These are phyloP conservation scores for Phyllostachys edulis DNA, from an alignment of 176 grass and related monocot species.

Conservation along the genomic window DNA sequence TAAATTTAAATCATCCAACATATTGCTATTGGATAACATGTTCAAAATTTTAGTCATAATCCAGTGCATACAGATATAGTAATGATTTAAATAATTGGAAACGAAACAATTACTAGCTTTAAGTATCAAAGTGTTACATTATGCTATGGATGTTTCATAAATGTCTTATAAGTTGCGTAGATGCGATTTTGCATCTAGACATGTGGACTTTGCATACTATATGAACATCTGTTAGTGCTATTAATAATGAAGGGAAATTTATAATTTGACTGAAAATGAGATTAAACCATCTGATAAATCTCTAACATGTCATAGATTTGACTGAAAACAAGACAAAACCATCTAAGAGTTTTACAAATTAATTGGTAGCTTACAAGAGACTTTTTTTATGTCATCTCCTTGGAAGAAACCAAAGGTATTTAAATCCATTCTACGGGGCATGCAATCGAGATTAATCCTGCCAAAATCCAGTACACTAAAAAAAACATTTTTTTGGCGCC, in stretches of 20 bases:
- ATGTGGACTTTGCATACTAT: background rate
- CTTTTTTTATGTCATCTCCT: background rate
- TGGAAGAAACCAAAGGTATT: background rate
- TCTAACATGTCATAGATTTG: background rate
- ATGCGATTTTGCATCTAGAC: background rate
- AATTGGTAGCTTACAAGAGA: background rate
- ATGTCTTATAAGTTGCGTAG: background rate
- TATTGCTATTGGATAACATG: background rate
- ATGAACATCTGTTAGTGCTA: background rate
- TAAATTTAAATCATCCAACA: conserved; percentile 11
- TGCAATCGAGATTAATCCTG: background rate
- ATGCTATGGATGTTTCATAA: background rate
- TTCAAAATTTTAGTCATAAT: background rate
- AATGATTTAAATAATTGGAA: background rate
- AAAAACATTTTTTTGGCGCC: background rate
- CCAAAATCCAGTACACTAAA: background rate
- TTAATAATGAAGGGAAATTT: background rate
- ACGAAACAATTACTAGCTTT: conserved; percentile 13
- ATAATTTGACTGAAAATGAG: background rate
- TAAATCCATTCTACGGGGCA: background rate
- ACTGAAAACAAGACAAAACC: background rate
- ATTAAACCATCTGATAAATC: background rate
- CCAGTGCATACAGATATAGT: background rate
- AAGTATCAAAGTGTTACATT: background rate
- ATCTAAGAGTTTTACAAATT: background rate